Base-by-base conservation (phyloP, 305 asterid species). In the Petunia hybrid region DNA sequence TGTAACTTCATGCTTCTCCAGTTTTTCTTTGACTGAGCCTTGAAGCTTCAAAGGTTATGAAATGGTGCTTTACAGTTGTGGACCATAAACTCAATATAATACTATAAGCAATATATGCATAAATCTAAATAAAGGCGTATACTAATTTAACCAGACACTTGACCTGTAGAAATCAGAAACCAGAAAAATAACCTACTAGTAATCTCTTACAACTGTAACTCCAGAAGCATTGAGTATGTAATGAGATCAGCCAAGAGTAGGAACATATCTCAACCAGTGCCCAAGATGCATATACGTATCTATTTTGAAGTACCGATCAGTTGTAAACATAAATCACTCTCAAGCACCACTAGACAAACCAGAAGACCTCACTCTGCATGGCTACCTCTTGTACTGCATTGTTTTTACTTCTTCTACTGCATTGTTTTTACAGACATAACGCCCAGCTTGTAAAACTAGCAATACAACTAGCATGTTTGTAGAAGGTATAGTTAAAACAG, bases 1-100 rank as follows among this genome's bases (percentile, higher is more conserved):
- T 64, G 97, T 91, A 48, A 92, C 88, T 82, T 95, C 98, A 56
- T 95, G 93, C 81, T 89, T 90, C 90, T 90, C 86, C 87, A 93
- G 87, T 83, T 85, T 89, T 84, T 91, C 95, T 61, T 91, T 87
- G 75, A 95, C 93, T 41, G 75, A 84, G 83, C 84, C 93, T 90
- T 95, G 97, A 70, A 92, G 93, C 99, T 93, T 78, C 85, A 88
- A 48, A 73, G 16, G 48, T 81, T 43, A 82, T 53, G 48, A 74
- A 2, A 53, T 2, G 8, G 0, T 4, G 1, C 14, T 6, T 69
- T 53, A 51, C 65, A 74, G 14, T 12, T 8, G 48, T 38, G 64
- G 35, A 53, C 46, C 5, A 36, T 51, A 74, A 13, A 55, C n/a
- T 1, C 14, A 74, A 53, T 53, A 74, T 53, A 39, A 53, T 14